Evolutionary conservation across 106 monocot species (phyloP).

Genomic region (Platanthera guangdongensis): DNA sequence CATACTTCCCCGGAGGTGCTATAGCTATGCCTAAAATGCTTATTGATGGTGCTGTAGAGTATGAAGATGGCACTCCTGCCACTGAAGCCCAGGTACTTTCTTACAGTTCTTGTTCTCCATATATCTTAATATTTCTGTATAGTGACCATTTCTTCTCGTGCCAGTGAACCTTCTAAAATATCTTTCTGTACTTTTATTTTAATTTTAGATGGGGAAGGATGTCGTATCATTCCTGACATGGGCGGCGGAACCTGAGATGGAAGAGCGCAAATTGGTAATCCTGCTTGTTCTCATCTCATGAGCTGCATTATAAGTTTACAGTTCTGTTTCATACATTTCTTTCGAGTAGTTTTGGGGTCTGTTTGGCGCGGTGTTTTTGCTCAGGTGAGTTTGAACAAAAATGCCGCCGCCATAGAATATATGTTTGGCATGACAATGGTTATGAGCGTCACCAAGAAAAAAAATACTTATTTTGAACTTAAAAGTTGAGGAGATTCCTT

Average conservation of each 20-base stretch:
- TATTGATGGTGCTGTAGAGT: conserved; percentile 87
- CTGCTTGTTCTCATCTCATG: not conserved
- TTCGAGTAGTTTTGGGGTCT: not conserved
- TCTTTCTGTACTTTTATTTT: not conserved
- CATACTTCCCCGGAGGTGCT: conserved; percentile 95
- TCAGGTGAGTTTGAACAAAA: too few species aligned
- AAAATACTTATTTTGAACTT: too few species aligned
- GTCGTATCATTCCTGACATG: conserved; percentile 88
- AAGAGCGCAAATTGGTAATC: conserved; percentile 80
- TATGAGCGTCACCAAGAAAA: too few species aligned
- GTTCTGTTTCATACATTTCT: not conserved
- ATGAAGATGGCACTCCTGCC: conserved; percentile 94
- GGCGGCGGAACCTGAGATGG: conserved; percentile 95
- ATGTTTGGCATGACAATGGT: too few species aligned
- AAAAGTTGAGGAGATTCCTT: too few species aligned
- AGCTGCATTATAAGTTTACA: not conserved
- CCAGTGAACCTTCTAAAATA: not conserved
- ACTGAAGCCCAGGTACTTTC: conserved; percentile 82
- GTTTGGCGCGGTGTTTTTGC: too few species aligned
- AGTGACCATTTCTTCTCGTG: not conserved
- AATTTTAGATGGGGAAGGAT: conserved; percentile 87
- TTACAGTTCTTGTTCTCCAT: not conserved
- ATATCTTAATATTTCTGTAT: not conserved
- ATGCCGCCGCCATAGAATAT: too few species aligned
- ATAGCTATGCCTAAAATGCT: conserved; percentile 99